Base-by-base conservation (phyloP, 805 yeast species). In the Metschnikowia sp. region DNA sequence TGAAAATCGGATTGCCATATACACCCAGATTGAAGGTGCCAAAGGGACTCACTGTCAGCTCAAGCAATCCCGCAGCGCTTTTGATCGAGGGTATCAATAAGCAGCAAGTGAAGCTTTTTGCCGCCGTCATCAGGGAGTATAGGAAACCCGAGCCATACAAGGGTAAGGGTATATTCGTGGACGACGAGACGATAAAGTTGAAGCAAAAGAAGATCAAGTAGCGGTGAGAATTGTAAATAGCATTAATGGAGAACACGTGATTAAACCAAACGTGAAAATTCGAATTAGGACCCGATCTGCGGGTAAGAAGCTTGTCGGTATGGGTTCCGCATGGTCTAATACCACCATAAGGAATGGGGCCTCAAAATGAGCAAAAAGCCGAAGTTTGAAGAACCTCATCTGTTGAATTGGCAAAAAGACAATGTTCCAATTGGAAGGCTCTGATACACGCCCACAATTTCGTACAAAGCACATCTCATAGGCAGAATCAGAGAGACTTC, bases 71-170 rank as follows among this genome's bases (percentile, higher is more conserved):
- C 12, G 88, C 96, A 7, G 78, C 96, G 56, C 67, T 94, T 44
- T 76, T 92, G 47, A 72, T 94, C 26, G 96, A 88, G 69, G 98
- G 99, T 28, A 72, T 83, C 38, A 85, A 92, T 68, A 87, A 88
- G 68, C 96, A 91, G 66, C 84, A 84, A 63, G 91, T 94, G 41
- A 85, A 82, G 62, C 76, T 84, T 45, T 89, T 88, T 68, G 99
- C 98, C 15, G 96, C 96, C 12, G 81, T 82, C 48, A 76, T 94
- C 55, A 84, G 98, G 66, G 81, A 80, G 58, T 82, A 82, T 75
- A 88, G 88, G 65, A 96, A 96, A 51, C 99, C 99, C 39, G 99
- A 94, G 72, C 97, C 97, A 35, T 94, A 94, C 69, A 94, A 94
- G 73, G 99, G 99, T 64, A 95, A 95, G 59, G 99, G 99, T 63